Base-by-base conservation (phyloP, 768 basidiomycete genomes). In the Rhodotorula toruloides region DNA sequence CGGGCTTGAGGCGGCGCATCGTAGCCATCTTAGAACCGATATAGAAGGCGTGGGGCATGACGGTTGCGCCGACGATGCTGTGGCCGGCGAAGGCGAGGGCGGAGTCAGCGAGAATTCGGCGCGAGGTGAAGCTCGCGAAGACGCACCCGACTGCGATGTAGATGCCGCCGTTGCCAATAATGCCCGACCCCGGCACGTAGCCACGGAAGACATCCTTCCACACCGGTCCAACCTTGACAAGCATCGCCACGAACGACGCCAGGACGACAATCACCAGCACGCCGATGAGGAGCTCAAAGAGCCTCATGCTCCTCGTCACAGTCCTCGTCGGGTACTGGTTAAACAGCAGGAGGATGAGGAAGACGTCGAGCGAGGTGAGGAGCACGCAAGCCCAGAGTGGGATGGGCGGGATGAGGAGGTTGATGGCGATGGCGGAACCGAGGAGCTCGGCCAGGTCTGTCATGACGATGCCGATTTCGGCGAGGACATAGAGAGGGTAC, bases 41-140 rank as follows among this genome's bases (percentile, higher is more conserved):
- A 80, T 89, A 91, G n/a, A 96, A 81, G 65, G 87, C 87, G 76
- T 93, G 91, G 0, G 91, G 91, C 91, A 93, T 93, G 65, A 91
- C 86, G 5, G 90, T 96, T 2, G 90, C 90, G 37, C 88, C 87
- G 2, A 88, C 74, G 55, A 90, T 85, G 43, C 87, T 87, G 59
- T 88, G 84, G 19, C 36, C 16, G 47, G 47, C 2, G 25, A 7
- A 6, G 25, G 8, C 32, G 31, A 54, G 2, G 21, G 7, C 4
- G 16, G 3, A 29, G 42, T 36, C 0, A 31, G 10, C 0, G 39
- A 48, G 2, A n/a, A n/a, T 2, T 3, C 37, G 86, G 85, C 86
- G 66, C 47, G 64, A 56, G 19, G n/a, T 39, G 34, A 53, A 37
- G 17, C 32, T 59, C 32, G 31, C 32, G n/a, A n/a, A n/a, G n/a